Evolutionary conservation across 1,284 basidiomycete genomes (phyloP).

Genomic region (Stereum hirsutum): DNA sequence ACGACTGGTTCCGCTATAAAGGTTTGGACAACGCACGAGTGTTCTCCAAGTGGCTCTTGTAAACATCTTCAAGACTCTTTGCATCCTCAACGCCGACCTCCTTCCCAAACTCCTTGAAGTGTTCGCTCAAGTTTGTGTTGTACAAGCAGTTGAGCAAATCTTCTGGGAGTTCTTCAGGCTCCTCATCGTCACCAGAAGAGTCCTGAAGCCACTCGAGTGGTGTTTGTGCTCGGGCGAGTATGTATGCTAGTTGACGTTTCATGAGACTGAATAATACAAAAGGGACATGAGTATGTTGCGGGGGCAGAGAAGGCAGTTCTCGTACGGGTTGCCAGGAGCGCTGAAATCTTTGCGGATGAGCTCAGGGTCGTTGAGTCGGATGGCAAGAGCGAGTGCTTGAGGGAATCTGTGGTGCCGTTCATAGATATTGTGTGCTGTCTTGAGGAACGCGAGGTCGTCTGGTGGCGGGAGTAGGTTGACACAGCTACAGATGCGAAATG

Average conservation of each 20-base stretch:
- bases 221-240: constrained; percentile 89
- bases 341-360: constrained; percentile 84
- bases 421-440: constrained; percentile 88
- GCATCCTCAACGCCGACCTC: constrained; percentile 90
- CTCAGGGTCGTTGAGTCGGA: constrained; percentile 78
- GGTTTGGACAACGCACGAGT: constrained; percentile 41
- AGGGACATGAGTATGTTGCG: constrained; percentile 5
- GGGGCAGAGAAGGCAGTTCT: constrained; percentile 9
- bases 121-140: constrained; percentile 75
- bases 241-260: constrained; percentile 93
- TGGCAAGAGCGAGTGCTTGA: constrained; percentile 84
- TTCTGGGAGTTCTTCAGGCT: constrained; percentile 66
- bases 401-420: constrained; percentile 84
- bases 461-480: constrained; percentile 90
- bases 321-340: constrained; percentile 78
- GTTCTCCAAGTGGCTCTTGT: constrained; percentile 94
- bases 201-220: constrained; percentile 86
- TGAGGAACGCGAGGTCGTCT: constrained; percentile 88
- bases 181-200: constrained; percentile 46
- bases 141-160: constrained; percentile 82
- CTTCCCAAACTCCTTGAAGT: constrained; percentile 91
- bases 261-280: constrained; percentile 48
- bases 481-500: constrained; percentile 46
- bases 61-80: constrained; percentile 93
- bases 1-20: constrained; percentile 2